Percentiles rank a stretch among this genome's conserved stretches.
These are phyloP conservation scores for Capsella rubella DNA, from an alignment of 441 rosid species.

Conservation along the genomic window DNA sequence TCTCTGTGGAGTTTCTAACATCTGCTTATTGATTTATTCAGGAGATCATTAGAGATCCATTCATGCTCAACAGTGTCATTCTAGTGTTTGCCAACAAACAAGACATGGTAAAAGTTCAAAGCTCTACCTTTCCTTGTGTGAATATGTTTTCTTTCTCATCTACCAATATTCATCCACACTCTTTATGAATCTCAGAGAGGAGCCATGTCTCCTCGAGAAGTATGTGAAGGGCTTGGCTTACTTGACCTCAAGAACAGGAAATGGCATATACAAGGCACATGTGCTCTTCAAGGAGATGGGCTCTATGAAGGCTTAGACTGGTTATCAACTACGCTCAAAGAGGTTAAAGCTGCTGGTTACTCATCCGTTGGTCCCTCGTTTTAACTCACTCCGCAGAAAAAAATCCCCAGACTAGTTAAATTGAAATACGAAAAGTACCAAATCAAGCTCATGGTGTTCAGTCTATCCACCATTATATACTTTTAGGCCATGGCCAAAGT, in stretches of 20 bases:
- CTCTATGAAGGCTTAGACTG: conserved; percentile 98
- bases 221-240: conserved; percentile 91
- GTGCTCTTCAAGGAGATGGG: conserved; percentile 95
- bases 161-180: not conserved
- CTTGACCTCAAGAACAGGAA: conserved; percentile 91
- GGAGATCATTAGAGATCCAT: conserved; percentile 95
- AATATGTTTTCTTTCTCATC: not conserved
- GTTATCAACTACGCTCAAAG: conserved; percentile 83
- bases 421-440: conserved; percentile 16
- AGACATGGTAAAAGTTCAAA: conserved; percentile 79
- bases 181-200: conserved; percentile 66
- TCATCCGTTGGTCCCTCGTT: conserved; percentile 83
- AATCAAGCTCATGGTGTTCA: conserved; percentile 38
- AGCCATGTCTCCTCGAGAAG: conserved; percentile 96
- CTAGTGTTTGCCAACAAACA: conserved; percentile 98
- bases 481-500: conserved; percentile 30
- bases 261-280: conserved; percentile 99
- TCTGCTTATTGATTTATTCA: conserved; percentile 46
- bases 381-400: conserved; percentile 43
- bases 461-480: conserved; percentile 43
- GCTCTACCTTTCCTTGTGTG: not conserved
- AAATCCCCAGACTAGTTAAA: not conserved
- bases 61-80: conserved; percentile 94
- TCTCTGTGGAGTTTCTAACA: conserved; percentile 40
- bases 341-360: conserved; percentile 93